Evolutionary conservation across 1,139 yeast species (phyloP), one percentile per base, ranked within the genome.

Genomic region (Debaryomyces psychrophilus): DNA sequence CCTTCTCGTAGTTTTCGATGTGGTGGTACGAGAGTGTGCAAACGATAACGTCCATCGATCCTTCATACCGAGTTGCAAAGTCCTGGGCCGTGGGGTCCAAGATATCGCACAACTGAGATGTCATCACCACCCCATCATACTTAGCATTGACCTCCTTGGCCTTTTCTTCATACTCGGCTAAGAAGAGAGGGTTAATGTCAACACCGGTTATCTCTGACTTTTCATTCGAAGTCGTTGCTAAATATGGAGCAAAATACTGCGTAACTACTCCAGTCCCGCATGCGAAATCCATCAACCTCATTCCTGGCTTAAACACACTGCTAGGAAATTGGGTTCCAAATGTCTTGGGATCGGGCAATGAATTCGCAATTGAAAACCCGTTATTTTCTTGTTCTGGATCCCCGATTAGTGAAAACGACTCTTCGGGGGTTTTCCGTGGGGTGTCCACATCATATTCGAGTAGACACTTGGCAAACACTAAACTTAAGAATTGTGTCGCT

Each of bases 1-100:
- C 64, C 5, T 54, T 58, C 27, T 59, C 58, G 47, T 68, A 64
- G 46, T 67, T 60, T 14, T 66, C 62, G 15, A 75, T 56, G 50
- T 75, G 80, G 52, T 75, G 79, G 52, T 67, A 73, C 0, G 77
- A 59, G 22, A 72, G 53, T 1, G 77, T 68, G 47, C 76, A 71
- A 2, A 61, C 51, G 17, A 73, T 61, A 9, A 64, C 55, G 52
- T 74, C 79, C 50, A 68, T 69, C 8, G 57, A 39, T 6, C 51
- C 49, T 8, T 46, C 57, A 35, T 64, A 60, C 15, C 55, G 46
- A 1, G 44, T 46, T 3, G 60, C 56, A 22, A 56, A 43, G 8
- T 57, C 55, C 11, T 53, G 45, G 23, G 53, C 58, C 2, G 46
- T 40, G 3, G 53, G 50, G 46, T 67, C 71, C 27, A 73, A 46